phyloP scores from a whole-genome alignment of 1,139 yeast genomes.

The Yamadazyma songkhlaensis region DNA sequence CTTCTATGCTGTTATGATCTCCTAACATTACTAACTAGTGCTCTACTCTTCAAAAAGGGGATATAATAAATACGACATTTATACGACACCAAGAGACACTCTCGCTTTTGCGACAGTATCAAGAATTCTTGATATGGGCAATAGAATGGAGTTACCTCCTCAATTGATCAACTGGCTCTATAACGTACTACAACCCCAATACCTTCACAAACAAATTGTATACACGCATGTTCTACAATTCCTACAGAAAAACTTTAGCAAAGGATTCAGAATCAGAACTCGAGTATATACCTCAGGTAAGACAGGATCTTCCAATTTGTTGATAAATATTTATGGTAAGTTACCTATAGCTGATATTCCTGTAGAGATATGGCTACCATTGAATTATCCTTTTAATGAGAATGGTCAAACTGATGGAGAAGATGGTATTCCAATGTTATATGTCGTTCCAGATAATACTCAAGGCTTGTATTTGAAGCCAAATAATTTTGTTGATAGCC shows the following conservation, averaged over 20 bases:
- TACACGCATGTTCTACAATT: slow-evolving; percentile 62
- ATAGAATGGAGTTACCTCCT: slow-evolving; percentile 24
- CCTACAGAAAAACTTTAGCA: slow-evolving; percentile 44
- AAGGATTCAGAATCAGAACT: slow-evolving; percentile 57
- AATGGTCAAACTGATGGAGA: slow-evolving; percentile 10
- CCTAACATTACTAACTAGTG: too few species aligned
- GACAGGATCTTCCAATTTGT: slow-evolving; percentile 55
- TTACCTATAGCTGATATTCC: slow-evolving; percentile 44
- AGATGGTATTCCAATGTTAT: slow-evolving; percentile 58
- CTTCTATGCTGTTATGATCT: too few species aligned
- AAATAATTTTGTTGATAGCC: slow-evolving; percentile 69
- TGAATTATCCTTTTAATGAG: slow-evolving; percentile 53
- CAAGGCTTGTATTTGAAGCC: slow-evolving; percentile 46
- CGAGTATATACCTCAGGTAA: slow-evolving; percentile 58
- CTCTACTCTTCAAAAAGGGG: too few species aligned
- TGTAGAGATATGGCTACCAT: slow-evolving; percentile 75
- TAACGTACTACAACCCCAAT: slow-evolving; percentile 50
- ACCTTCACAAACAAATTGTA: slow-evolving; percentile 45
- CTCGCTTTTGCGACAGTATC: too few species aligned
- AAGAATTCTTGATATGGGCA: too few species aligned
- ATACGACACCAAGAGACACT: too few species aligned
- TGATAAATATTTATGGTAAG: slow-evolving; percentile 62
- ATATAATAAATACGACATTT: too few species aligned
- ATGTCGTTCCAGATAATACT: slow-evolving; percentile 48
- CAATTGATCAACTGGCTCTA: slow-evolving; percentile 43